These are phyloP conservation scores for Dictyostelium firmibasis DNA, from an alignment of 78 protist species.

Conservation along the genomic window DNA sequence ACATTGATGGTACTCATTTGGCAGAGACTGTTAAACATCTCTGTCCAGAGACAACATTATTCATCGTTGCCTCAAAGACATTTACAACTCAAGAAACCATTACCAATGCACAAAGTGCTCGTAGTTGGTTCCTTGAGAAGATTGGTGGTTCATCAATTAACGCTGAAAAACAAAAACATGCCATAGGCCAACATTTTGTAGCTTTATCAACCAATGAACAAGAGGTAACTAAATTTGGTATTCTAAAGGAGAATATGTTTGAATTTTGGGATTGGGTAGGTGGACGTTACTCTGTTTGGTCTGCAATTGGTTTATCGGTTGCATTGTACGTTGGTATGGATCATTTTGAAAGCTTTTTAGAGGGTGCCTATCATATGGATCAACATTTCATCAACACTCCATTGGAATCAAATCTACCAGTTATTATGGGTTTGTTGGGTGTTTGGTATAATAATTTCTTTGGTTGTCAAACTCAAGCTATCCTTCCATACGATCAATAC, in stretches of 20 bases:
- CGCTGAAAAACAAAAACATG: neutral
- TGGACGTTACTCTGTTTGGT: conserved; percentile 98
- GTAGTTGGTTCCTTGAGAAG: conserved; percentile 84
- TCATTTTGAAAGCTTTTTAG: conserved; percentile 90
- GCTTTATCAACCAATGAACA: conserved; percentile 97
- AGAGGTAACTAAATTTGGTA: conserved; percentile 92
- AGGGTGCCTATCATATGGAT: conserved; percentile 97
- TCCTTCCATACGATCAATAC: conserved; percentile 98
- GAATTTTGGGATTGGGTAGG: conserved; percentile 99
- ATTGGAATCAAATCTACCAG: conserved; percentile 91
- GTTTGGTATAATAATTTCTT: conserved; percentile 97
- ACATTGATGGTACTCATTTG: conserved; percentile 98
- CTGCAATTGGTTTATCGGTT: conserved; percentile 96
- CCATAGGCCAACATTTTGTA: conserved; percentile 96
- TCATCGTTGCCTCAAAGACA: conserved; percentile 96
- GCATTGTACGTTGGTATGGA: conserved; percentile 91
- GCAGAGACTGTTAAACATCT: conserved; percentile 83
- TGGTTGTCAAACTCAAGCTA: conserved; percentile 91
- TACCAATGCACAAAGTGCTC: conserved; percentile 94
- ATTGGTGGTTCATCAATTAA: neutral
- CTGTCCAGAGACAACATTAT: conserved; percentile 92
- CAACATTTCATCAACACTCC: conserved; percentile 92
- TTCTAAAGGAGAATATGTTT: conserved; percentile 95
- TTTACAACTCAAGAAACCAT: conserved; percentile 98
- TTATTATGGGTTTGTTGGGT: conserved; percentile 89